phyloP scores from a whole-genome alignment of 768 basidiomycete species.

The Cystofilobasidium capitatum region DNA sequence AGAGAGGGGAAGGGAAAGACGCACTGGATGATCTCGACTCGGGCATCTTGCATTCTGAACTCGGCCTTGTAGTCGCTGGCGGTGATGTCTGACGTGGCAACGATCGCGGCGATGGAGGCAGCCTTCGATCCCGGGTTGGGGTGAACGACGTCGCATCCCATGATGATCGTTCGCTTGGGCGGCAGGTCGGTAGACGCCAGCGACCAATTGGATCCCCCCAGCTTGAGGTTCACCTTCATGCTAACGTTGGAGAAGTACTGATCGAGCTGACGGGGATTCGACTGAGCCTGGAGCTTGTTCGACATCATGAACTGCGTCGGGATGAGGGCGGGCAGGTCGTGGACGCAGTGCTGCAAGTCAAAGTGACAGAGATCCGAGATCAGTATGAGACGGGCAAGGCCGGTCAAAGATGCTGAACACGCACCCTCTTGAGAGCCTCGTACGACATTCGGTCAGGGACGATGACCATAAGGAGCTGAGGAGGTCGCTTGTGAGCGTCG shows the following conservation, averaged over 20 bases:
- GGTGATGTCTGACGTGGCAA: neutral
- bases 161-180: neutral
- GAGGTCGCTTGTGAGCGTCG: neutral
- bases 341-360: neutral
- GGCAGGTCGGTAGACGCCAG: neutral
- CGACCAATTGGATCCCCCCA: conserved; percentile 8
- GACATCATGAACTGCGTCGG: conserved; percentile 3
- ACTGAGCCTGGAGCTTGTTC: neutral
- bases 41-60: neutral
- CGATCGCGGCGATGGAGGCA: conserved; percentile 1
- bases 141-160: conserved; percentile 4
- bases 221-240: conserved; percentile 12
- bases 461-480: conserved; percentile 7
- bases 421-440: conserved; percentile 8
- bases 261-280: neutral
- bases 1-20: too few species aligned
- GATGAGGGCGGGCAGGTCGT: neutral
- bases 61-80: neutral
- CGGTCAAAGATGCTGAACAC: neutral
- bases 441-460: conserved; percentile 9
- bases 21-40: neutral
- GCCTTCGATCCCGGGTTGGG: neutral
- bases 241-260: conserved; percentile 4
- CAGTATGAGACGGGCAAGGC: conserved; percentile 2
- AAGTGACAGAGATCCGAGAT: too few species aligned